Percentiles rank a stretch among this genome's conserved stretches.
Conservation (phyloP, 2,329 filamentous ascomycete genomes). For the Aspergillus tamarii region DNA sequence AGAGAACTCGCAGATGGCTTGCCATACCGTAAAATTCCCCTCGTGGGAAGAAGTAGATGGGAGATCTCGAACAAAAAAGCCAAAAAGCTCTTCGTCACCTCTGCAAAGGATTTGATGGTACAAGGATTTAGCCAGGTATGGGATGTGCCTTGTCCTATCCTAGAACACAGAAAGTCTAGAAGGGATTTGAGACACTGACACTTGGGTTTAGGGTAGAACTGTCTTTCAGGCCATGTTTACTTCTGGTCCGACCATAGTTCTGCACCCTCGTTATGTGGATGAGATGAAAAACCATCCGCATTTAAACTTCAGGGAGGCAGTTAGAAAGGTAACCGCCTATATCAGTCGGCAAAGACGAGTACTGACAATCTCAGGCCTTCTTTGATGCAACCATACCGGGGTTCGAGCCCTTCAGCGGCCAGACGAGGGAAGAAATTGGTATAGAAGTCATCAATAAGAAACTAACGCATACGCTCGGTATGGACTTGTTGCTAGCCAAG, state of each 20-base stretch:
- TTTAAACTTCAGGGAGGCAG: slow-evolving; percentile 30
- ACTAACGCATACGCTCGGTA: slow-evolving; percentile 36
- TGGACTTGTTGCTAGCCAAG: neutral
- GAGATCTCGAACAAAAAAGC: slow-evolving; percentile 37
- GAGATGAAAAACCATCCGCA: slow-evolving; percentile 38
- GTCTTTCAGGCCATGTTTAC: slow-evolving; percentile 33
- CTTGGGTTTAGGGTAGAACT: slow-evolving; percentile 23
- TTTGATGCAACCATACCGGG: slow-evolving; percentile 34
- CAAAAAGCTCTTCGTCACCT: slow-evolving; percentile 28
- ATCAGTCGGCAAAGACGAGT: neutral
- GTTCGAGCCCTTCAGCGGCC: slow-evolving; percentile 32
- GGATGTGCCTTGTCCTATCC: neutral
- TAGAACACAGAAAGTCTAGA: neutral
- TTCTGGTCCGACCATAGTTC: slow-evolving; percentile 28
- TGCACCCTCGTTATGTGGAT: slow-evolving; percentile 35
- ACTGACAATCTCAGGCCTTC: slow-evolving; percentile 27
- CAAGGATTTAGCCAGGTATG: slow-evolving; percentile 35
- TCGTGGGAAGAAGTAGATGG: slow-evolving; percentile 34
- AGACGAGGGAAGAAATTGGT: slow-evolving; percentile 14
- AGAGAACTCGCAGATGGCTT: slow-evolving; percentile 31
- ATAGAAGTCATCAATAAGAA: slow-evolving; percentile 33
- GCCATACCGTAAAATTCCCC: slow-evolving; percentile 30
- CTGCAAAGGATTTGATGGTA: slow-evolving; percentile 27
- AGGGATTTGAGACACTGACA: neutral
- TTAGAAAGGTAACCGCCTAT: slow-evolving; percentile 21